These are phyloP conservation scores for Reutealis trisperma DNA, from an alignment of 345 rosid genomes.

Conservation along the genomic window DNA sequence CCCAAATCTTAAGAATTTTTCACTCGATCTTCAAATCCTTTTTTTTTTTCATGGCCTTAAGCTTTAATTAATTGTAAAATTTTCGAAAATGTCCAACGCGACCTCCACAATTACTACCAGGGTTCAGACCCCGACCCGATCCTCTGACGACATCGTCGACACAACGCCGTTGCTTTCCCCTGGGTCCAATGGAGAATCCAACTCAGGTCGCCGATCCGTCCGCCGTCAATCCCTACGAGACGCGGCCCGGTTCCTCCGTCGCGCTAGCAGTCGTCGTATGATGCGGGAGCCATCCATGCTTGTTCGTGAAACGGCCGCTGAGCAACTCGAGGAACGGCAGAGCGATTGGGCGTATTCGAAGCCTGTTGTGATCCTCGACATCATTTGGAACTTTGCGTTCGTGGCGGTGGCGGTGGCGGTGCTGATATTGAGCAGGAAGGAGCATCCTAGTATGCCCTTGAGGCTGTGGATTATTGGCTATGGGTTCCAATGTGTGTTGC, in stretches of 20 bases:
- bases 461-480: conserved; percentile 86
- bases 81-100: conserved; percentile 24
- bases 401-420: conserved; percentile 68
- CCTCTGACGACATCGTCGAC: conserved; percentile 65
- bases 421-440: conserved; percentile 59
- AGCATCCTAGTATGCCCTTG: conserved; percentile 70
- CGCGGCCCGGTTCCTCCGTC: conserved; percentile 79
- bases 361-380: conserved; percentile 84
- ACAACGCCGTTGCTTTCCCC: conserved; percentile 61
- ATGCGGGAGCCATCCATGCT: conserved; percentile 93
- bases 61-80: neutral
- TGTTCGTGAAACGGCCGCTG: conserved; percentile 93
- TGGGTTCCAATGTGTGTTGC: conserved; percentile 78
- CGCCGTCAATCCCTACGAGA: conserved; percentile 76
- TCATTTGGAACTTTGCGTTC: conserved; percentile 83
- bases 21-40: neutral
- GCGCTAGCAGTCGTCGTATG: conserved; percentile 87
- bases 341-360: conserved; percentile 98
- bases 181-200: conserved; percentile 18
- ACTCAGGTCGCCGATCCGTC: conserved; percentile 39
- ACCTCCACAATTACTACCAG: conserved; percentile 7
- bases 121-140: conserved; percentile 32
- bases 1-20: neutral
- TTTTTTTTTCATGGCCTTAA: neutral
- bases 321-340: conserved; percentile 96